A percentile compares a stretch with the other conserved stretches of the same genome.
Evolutionary conservation across 441 rosid genomes (phyloP).

Genomic region (Populus hybrid): DNA sequence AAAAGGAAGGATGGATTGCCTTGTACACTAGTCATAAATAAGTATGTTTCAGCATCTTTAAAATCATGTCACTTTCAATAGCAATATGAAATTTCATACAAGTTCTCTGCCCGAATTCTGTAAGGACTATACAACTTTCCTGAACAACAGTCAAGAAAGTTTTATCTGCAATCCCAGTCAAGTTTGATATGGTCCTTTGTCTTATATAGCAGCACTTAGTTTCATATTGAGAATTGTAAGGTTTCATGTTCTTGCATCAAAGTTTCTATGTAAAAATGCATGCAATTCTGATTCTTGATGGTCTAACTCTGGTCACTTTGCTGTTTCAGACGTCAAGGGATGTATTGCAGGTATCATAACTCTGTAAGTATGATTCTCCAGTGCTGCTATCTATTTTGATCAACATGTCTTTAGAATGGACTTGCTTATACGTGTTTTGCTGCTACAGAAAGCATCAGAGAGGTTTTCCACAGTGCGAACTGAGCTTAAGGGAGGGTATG

Average conservation of each 20-base stretch:
- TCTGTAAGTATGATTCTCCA: slow-evolving; percentile 40
- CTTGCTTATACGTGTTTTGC: slow-evolving; percentile 9
- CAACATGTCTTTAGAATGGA: slow-evolving; percentile 11
- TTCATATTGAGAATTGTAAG: slow-evolving; percentile 8
- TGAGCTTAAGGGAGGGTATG: slow-evolving; percentile 94
- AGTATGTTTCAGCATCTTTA: slow-evolving; percentile 41
- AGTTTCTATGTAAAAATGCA: not conserved
- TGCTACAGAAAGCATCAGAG: slow-evolving; percentile 67
- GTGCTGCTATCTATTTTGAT: slow-evolving; percentile 22
- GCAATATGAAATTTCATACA: not conserved
- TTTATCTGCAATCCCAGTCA: not conserved
- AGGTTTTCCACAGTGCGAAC: slow-evolving; percentile 51
- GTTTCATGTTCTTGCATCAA: not conserved
- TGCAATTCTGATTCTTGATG: not conserved
- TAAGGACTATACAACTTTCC: not conserved
- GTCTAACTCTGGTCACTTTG: slow-evolving; percentile 21
- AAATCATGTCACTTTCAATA: not conserved
- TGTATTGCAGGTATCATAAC: slow-evolving; percentile 69
- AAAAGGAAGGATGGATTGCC: slow-evolving; percentile 75
- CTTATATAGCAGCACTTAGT: not conserved
- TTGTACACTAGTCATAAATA: slow-evolving; percentile 70
- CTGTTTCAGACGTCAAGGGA: slow-evolving; percentile 67
- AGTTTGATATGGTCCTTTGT: not conserved
- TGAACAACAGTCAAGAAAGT: not conserved
- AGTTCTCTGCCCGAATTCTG: not conserved